Percentiles rank a stretch among this genome's conserved stretches.
Conservation (phyloP, 345 rosid genomes). For the Acer negundo region DNA sequence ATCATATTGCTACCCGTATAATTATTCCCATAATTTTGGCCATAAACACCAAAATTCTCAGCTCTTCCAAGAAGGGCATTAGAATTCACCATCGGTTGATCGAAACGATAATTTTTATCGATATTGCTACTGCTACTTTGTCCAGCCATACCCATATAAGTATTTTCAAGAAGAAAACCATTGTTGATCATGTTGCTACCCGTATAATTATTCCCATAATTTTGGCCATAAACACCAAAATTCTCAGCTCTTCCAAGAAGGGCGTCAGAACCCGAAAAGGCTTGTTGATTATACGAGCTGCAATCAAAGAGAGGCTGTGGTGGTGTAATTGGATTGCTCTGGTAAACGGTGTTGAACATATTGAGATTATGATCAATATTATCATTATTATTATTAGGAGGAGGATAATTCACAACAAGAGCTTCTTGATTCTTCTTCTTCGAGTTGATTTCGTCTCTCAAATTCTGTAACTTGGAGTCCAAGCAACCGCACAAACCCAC, state of each 20-base stretch:
- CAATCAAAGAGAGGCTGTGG: neutral
- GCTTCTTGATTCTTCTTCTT: neutral
- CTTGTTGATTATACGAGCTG: neutral
- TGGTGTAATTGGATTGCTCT: neutral
- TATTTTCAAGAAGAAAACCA: too few species aligned
- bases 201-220: too few species aligned
- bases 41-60: neutral
- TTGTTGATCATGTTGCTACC: neutral
- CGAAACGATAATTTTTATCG: too few species aligned
- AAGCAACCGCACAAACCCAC: neutral
- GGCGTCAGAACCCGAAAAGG: neutral
- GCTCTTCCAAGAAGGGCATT: neutral
- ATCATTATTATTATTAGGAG: neutral
- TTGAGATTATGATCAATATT: too few species aligned
- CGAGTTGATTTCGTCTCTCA: constrained; percentile 3
- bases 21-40: too few species aligned
- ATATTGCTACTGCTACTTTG: too few species aligned
- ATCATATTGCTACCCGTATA: neutral
- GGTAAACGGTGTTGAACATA: too few species aligned
- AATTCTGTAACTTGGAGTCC: constrained; percentile 1
- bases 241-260: neutral
- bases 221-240: neutral
- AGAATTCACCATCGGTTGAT: too few species aligned
- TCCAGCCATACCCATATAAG: neutral
- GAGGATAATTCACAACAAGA: neutral